Percentiles rank a stretch among this genome's conserved stretches.
Evolutionary conservation across 2,329 filamentous ascomycete genomes (phyloP).

Genomic region (Stemphylium lycopersici): DNA sequence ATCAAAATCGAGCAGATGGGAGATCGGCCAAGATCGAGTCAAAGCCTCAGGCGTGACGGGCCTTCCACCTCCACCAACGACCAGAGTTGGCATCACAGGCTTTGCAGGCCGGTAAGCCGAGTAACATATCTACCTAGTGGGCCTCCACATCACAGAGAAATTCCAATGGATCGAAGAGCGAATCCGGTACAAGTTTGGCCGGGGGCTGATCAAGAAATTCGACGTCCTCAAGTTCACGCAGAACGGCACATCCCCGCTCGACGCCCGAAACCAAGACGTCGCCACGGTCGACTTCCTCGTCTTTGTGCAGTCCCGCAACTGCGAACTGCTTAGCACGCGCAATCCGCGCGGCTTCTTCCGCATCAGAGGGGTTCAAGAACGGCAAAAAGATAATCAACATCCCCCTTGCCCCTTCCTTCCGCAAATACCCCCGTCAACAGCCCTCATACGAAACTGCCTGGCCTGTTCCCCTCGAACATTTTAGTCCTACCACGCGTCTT

Average conservation of each 20-base stretch:
- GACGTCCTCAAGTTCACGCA: constrained; percentile 48
- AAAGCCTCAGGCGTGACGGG: no score
- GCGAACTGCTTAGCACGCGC: no score
- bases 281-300: no score
- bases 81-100: constrained; percentile 56
- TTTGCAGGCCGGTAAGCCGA: constrained; percentile 57
- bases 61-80: constrained; percentile 46
- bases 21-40: no score
- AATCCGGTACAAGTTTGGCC: constrained; percentile 48
- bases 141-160: constrained; percentile 55
- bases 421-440: constrained; percentile 33
- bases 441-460: constrained; percentile 41
- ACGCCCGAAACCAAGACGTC: constrained; percentile 39
- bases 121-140: constrained; percentile 53
- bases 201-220: constrained; percentile 40
- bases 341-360: no score
- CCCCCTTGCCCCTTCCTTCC: constrained; percentile 25
- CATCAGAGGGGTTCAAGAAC: constrained; percentile 18
- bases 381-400: constrained; percentile 28
- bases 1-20: no score
- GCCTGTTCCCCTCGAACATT: constrained; percentile 34
- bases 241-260: constrained; percentile 48
- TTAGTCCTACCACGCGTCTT: constrained; percentile 45
- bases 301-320: no score
- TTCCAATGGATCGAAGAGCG: constrained; percentile 52